Conservation (phyloP, 2,329 filamentous ascomycete species). For the Cladosporium sp. region DNA sequence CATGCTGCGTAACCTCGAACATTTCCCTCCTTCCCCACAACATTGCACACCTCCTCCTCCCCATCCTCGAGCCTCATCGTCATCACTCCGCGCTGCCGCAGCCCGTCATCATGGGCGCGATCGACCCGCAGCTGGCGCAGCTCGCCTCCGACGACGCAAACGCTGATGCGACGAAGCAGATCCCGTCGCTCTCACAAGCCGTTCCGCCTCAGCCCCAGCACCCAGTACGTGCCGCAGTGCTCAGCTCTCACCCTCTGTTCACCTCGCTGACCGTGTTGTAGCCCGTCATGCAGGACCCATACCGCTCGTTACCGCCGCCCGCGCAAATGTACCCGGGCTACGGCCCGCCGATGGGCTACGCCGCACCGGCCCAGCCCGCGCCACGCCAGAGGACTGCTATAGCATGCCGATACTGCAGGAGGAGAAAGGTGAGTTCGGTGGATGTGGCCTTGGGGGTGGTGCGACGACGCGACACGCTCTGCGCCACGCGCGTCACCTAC, state of each 20-base stretch:
- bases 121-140: slow-evolving; percentile 26
- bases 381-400: slow-evolving; percentile 56
- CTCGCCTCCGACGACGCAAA: slow-evolving; percentile 21
- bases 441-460: neutral
- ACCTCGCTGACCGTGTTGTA: slow-evolving; percentile 9
- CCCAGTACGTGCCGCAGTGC: slow-evolving; percentile 2
- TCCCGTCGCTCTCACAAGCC: slow-evolving; percentile 30
- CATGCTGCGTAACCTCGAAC: slow-evolving; percentile 10
- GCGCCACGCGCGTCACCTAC: neutral
- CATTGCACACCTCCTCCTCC: slow-evolving; percentile 10
- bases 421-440: slow-evolving; percentile 46
- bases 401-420: slow-evolving; percentile 54
- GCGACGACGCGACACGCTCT: slow-evolving; percentile 1
- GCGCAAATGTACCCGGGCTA: slow-evolving; percentile 35
- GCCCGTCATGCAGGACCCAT: slow-evolving; percentile 43
- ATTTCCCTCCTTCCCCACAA: slow-evolving; percentile 12
- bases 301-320: slow-evolving; percentile 40
- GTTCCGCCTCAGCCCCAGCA: slow-evolving; percentile 24
- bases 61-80: slow-evolving; percentile 3
- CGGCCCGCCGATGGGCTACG: slow-evolving; percentile 37
- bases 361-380: slow-evolving; percentile 42
- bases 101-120: slow-evolving; percentile 20
- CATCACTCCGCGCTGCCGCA: slow-evolving; percentile 1
- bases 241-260: neutral
- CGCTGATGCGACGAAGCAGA: slow-evolving; percentile 25